A percentile compares a stretch with the other conserved stretches of the same genome.
Evolutionary conservation across 2,329 filamentous ascomycete genomes (phyloP).

Genomic region (Neofusicoccum kwambonambiense): DNA sequence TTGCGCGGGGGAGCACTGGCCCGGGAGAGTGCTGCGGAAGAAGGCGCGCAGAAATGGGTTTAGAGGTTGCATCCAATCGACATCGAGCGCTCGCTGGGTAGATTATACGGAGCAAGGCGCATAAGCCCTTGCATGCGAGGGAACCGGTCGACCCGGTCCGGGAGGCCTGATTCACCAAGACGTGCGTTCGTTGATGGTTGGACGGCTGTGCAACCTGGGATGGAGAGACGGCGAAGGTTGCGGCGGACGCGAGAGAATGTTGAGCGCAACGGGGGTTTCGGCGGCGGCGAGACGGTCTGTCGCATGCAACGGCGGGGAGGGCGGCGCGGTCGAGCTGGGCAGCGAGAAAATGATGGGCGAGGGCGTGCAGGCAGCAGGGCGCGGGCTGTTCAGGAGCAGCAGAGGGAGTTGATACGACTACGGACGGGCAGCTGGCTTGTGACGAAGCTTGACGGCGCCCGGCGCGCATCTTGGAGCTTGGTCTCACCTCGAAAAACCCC

Average conservation of each 20-base stretch:
- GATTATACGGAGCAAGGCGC: constrained; percentile 14
- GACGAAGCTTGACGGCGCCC: constrained; percentile 12
- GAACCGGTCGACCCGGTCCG: constrained; percentile 17
- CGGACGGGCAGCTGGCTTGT: constrained; percentile 7
- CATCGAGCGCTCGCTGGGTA: constrained; percentile 22
- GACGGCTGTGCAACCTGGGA: neutral
- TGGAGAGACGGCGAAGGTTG: neutral
- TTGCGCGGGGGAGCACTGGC: constrained; percentile 87
- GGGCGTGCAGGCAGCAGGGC: constrained; percentile 4
- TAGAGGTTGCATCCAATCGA: constrained; percentile 89
- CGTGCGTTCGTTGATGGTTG: neutral
- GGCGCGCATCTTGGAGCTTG: constrained; percentile 15
- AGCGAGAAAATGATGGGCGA: neutral
- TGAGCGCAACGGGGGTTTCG: neutral
- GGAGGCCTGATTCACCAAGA: constrained; percentile 1
- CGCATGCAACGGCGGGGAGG: neutral
- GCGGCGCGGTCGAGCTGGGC: neutral
- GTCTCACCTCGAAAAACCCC: neutral
- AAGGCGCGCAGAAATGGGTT: constrained; percentile 98
- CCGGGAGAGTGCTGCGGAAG: constrained; percentile 90
- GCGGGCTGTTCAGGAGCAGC: constrained; percentile 8
- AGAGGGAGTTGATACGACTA: neutral
- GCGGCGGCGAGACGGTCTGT: neutral
- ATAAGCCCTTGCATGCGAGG: constrained; percentile 15
- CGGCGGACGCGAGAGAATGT: neutral